Conservation (phyloP, 73 alveolate genomes). For the Blepharisma stoltei region DNA sequence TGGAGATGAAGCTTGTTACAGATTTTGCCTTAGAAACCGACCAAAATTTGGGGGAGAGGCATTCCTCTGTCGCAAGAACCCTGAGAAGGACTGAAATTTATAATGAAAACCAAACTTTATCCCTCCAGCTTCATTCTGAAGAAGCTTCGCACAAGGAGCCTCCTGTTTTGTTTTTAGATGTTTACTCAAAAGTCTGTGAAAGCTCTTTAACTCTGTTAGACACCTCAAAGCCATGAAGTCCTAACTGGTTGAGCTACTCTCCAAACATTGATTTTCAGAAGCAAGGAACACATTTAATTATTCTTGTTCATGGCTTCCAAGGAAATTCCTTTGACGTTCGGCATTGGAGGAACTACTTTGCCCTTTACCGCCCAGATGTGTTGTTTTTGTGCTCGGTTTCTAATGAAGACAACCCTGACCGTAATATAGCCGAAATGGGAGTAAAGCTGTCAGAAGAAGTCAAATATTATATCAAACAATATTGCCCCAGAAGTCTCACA, state of each 20-base stretch:
- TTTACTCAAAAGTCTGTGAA: conserved; percentile 46
- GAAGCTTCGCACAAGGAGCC: conserved; percentile 42
- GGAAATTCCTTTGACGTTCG: conserved; percentile 94
- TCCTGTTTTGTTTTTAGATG: conserved; percentile 70
- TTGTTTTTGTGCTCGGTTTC: conserved; percentile 75
- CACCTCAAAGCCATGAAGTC: conserved; percentile 37
- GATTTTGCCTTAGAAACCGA: conserved; percentile 56
- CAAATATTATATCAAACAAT: conserved; percentile 56
- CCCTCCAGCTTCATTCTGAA: conserved; percentile 44
- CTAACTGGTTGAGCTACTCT: conserved; percentile 82
- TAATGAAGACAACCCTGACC: conserved; percentile 95
- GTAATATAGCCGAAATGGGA: conserved; percentile 91
- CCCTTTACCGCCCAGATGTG: conserved; percentile 86
- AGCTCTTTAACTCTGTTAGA: conserved; percentile 30
- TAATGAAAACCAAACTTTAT: conserved; percentile 35
- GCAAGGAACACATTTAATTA: conserved; percentile 64
- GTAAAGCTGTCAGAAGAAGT: conserved; percentile 87
- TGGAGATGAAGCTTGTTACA: conserved; percentile 37
- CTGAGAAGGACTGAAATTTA: conserved; percentile 46
- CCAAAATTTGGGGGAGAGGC: conserved; percentile 45
- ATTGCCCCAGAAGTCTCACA: conserved; percentile 66
- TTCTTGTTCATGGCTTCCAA: conserved; percentile 93
- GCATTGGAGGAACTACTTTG: conserved; percentile 77
- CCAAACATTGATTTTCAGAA: conserved; percentile 70
- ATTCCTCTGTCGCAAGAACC: conserved; percentile 47